A percentile compares a stretch with the other conserved stretches of the same genome.
These are phyloP conservation scores for Leptomonas seymouri DNA, from an alignment of 208 protist species.

Conservation along the genomic window DNA sequence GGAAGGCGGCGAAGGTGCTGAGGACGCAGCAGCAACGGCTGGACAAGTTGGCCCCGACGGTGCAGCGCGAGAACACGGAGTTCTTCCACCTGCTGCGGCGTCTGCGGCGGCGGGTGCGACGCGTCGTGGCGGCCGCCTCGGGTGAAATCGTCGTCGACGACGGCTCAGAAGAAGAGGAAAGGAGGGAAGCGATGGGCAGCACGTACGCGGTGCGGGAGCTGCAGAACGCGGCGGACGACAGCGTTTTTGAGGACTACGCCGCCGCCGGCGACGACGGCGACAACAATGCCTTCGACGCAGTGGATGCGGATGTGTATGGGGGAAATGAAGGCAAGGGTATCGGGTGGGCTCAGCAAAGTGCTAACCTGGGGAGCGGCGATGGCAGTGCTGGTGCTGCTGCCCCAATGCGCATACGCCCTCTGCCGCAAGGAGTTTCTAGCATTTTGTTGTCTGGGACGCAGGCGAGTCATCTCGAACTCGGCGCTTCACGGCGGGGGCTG, in stretches of 20 bases:
- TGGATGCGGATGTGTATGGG: not conserved
- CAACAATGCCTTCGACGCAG: slow-evolving; percentile 6
- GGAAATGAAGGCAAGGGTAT: not conserved
- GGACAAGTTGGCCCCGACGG: slow-evolving; percentile 48
- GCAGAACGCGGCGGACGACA: slow-evolving; percentile 74
- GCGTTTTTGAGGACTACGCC: slow-evolving; percentile 67
- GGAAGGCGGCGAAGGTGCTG: slow-evolving; percentile 67
- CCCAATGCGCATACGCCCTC: slow-evolving; percentile 16
- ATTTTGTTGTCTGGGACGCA: slow-evolving; percentile 17
- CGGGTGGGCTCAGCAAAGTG: no score
- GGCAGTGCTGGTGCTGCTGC: not conserved
- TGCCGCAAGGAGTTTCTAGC: slow-evolving; percentile 26
- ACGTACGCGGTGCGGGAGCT: slow-evolving; percentile 51
- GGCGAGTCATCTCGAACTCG: not conserved
- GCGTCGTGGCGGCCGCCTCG: slow-evolving; percentile 46
- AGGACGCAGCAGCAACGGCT: slow-evolving; percentile 62
- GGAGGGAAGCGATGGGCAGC: not conserved
- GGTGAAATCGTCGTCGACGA: slow-evolving; percentile 48
- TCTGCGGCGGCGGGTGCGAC: slow-evolving; percentile 55
- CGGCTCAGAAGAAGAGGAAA: slow-evolving; percentile 24
- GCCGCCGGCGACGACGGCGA: slow-evolving; percentile 20
- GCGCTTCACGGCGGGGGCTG: not conserved
- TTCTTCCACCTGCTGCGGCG: slow-evolving; percentile 77
- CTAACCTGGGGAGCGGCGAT: not conserved
- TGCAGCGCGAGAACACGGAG: slow-evolving; percentile 56